Evolutionary conservation across 2,329 filamentous ascomycete species (phyloP), one percentile per base, ranked within the genome.

Genomic region (Fusarium camptoceras): DNA sequence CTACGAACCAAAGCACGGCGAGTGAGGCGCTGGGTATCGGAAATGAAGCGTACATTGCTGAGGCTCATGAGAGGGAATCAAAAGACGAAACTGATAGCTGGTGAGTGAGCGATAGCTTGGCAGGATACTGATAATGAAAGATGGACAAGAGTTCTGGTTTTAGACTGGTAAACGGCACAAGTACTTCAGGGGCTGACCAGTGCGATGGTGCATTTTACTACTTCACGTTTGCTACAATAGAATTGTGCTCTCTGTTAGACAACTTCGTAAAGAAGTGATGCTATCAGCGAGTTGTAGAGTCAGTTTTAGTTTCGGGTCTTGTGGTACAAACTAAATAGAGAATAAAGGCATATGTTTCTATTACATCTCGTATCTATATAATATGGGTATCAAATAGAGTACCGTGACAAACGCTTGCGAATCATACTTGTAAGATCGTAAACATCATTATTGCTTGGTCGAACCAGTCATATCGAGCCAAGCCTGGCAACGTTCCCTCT

Each of bases 401-500:
- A 34, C 12, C 41, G 37, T 42, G 42, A 11, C 20, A 31, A 43
- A 63, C 34, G 30, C 42, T 46, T 51, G 15, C n/a, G 39, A 59
- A 43, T 31, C 43, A 16, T 51, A 37, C 44, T 58, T 49, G 18
- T 27, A 37, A 42, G 31, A 34, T 55, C 53, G 50, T 55, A 20
- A 56, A 59, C 5, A 43, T 58, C 51, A 59, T 71, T 50, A 76
- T 43, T 76, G 76, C 49, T 73, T 64, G 28, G 70, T 78, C 1
- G 74, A 66, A 28, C 75, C 73, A 30, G 76, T 80, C 55, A 84
- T 71, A 5, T 70, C 74, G 47, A 73, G 68, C 84, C 84, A 86
- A 54, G 83, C 82, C 18, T 67, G 65, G 63, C 84, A 86, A 55
- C 83, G 76, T 8, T 67, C 69, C 43, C 50, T 62, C 73, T 84